Evolutionary conservation across 2,329 filamentous ascomycete species (phyloP), one percentile per base, ranked within the genome.

Genomic region (Fusarium mangiferae): DNA sequence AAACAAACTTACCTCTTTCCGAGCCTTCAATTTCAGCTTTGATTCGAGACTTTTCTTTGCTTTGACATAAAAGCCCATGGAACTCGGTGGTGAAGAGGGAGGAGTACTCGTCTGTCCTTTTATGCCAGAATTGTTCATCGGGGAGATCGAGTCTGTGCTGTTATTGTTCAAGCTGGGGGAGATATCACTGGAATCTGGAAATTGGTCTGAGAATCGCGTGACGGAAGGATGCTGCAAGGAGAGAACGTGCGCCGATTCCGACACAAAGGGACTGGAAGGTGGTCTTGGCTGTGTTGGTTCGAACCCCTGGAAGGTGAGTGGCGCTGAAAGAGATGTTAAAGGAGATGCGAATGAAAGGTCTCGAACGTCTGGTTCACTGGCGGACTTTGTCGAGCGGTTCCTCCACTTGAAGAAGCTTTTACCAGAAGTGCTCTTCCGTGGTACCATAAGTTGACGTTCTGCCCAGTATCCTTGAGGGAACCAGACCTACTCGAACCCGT

Each of bases 401-500:
- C 81, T 78, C 84, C 84, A 86, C 76, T 80, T 85, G 81, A 82
- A 85, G 42, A 83, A 79, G 49, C 80, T 80, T 26, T 77, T 80
- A 33, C 77, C 79, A 30, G 80, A 77, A 57, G 75, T 82, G 57
- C 80, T 83, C 72, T 81, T 78, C 22, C 78, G 76, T 3, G 79
- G 75, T 8, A 68, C 54, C 28, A 66, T 62, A 33, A 75, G 63
- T 52, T 85, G 82, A n/a, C 89, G 84, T 79, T 90, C 89, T n/a
- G 89, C 89, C 89, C 88, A 90, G 77, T 89, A 91, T 11, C 89
- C 89, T 58, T 86, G 87, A 3, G 89, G 89, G 77, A 89, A 90
- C 89, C 89, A 90, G 30, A 90, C 89, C 89, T 88, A 91, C 81
- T 91, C 89, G 75, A 81, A 84, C 45, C 89, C 88, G 49, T 86